Evolutionary conservation across 129 eudicot genomes (phyloP), one percentile per base, ranked within the genome.

Genomic region (Flaveria robusta): DNA sequence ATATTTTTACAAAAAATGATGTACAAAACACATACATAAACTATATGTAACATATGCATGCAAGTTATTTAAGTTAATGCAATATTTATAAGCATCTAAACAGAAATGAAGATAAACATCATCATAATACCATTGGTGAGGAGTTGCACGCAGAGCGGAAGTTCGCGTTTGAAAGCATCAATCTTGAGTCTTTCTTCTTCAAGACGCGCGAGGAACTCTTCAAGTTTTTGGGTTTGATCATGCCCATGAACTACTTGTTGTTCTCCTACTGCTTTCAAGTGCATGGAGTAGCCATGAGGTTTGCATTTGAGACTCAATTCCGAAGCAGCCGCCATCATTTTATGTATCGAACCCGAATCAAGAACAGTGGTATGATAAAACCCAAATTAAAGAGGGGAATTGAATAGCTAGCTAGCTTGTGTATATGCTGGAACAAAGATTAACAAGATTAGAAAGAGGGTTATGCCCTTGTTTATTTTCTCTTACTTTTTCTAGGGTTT

Each of bases 111-210:
- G 22, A 29, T 66, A 39, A 15, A 52, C 39, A 65, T 9, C 65
- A 20, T 43, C 3, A 66, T 43, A 94, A 66, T 43, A 94, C 99
- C 99, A 81, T 94, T 94, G 27, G 87, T 86, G 68, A 94, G 96
- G 70, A 94, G 97, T 75, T 94, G 96, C 97, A 94, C 91, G 88
- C 99, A 94, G 51, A 94, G 97, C 1, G 99, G 99, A 74, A 94
- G 97, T 76, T 94, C 99, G 51, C 99, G 97, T 72, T 94, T 94
- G 85, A 94, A 94, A 49, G 99, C 99, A 55, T 91, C 99, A 20
- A 94, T 94, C 88, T 94, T 94, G 83, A 89, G 92, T 23, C 96
- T 68, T 87, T 94, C 99, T 83, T 94, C 97, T 83, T 94, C 99
- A 8, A 94, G 97, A 2, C 89, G 88, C 77, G 88, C 72, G 0